Percentiles rank a stretch among this genome's conserved stretches.
These are phyloP conservation scores for Paratinospora sagittata DNA, from an alignment of 164 flowering plant genomes.

Conservation along the genomic window DNA sequence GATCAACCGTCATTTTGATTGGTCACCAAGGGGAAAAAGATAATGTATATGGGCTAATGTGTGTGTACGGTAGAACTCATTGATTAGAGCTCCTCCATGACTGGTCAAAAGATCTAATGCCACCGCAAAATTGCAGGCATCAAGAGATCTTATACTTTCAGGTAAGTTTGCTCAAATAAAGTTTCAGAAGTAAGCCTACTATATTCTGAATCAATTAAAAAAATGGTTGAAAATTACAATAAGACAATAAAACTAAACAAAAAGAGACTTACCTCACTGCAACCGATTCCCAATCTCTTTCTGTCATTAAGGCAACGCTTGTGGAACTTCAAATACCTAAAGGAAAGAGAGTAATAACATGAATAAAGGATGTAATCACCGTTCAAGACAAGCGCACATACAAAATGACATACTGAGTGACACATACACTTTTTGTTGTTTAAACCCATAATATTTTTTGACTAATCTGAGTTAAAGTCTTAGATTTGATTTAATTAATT, in stretches of 20 bases:
- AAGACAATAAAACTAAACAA: not conserved
- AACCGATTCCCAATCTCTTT: conserved; percentile 83
- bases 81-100: not conserved
- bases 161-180: not conserved
- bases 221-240: too few species aligned
- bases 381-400: not conserved
- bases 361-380: not conserved
- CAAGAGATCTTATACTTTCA: not conserved
- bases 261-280: conserved; percentile 71
- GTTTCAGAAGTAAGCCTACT: not conserved
- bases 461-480: too few species aligned
- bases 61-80: not conserved
- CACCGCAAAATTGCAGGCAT: not conserved
- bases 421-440: too few species aligned
- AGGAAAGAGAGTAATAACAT: conserved; percentile 13
- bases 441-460: not conserved
- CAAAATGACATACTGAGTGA: too few species aligned
- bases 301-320: conserved; percentile 84
- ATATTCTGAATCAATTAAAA: not conserved
- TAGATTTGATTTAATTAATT: too few species aligned
- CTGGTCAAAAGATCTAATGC: not conserved
- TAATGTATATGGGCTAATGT: not conserved
- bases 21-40: not conserved
- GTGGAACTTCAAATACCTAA: conserved; percentile 79
- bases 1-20: not conserved